A percentile compares a stretch with the other conserved stretches of the same genome.
phyloP scores from a whole-genome alignment of 371 early-diverging fungal species.

The Haplosporangium sp. region DNA sequence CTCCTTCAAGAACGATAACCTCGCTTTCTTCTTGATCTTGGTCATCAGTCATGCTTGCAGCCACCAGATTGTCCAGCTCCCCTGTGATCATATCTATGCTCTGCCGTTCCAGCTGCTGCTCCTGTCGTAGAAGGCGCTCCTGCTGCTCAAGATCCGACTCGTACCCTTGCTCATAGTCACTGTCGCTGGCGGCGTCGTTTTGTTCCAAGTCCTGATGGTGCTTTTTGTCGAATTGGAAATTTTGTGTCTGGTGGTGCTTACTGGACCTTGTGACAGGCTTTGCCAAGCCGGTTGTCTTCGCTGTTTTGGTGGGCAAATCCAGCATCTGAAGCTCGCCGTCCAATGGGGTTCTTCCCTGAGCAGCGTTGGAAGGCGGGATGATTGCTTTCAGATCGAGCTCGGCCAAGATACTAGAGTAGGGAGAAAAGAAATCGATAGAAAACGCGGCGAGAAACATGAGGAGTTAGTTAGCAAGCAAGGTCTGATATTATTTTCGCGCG shows the following conservation, averaged over 20 bases:
- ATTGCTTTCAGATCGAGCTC: conserved; percentile 34
- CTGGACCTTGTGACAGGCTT: too few species aligned
- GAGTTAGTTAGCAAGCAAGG: too few species aligned
- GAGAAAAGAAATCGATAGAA: neutral
- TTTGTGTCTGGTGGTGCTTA: neutral
- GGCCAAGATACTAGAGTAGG: conserved; percentile 21
- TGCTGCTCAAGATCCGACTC: conserved; percentile 27
- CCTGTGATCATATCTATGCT: conserved; percentile 31
- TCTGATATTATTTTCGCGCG: neutral
- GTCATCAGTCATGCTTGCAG: conserved; percentile 34
- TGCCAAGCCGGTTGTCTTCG: neutral
- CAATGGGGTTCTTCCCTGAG: conserved; percentile 14
- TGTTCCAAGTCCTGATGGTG: neutral
- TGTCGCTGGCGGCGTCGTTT: conserved; percentile 6
- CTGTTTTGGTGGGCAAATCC: conserved; percentile 18
- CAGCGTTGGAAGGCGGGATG: neutral
- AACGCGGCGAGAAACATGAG: neutral
- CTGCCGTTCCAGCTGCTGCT: conserved; percentile 27
- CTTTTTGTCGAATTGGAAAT: neutral
- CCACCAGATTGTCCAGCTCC: conserved; percentile 40
- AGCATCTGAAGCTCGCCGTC: conserved; percentile 39
- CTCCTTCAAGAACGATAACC: conserved; percentile 26
- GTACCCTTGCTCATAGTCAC: conserved; percentile 14
- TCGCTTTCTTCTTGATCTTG: conserved; percentile 27
- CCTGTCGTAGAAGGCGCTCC: conserved; percentile 39